Base-by-base conservation (phyloP, 306 rosid species). In the Cicer arietinum region DNA sequence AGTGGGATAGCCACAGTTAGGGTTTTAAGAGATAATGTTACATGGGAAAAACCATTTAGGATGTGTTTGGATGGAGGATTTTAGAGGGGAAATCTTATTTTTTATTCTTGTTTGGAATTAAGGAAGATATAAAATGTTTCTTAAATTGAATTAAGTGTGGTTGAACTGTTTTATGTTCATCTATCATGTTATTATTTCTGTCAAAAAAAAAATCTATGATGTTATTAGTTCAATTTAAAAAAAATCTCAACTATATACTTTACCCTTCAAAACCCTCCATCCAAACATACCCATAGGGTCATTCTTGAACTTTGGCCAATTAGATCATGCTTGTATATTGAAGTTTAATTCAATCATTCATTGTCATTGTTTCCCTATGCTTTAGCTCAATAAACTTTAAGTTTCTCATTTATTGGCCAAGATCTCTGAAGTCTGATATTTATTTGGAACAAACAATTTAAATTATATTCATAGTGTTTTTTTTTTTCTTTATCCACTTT, bases 21-120 rank as follows among this genome's bases (percentile, higher is more conserved):
- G 88, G 88, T 84, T 84, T 77, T 50, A 25, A 4, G 47, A 39
- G 69, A 13, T 44, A 17, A 60, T 54, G 10, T 11, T 48, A 10
- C 77, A 41, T 58, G 43, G 9, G 25, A 16, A 8, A 41, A 20
- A 11, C 8, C 12, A 50, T n/a, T 4, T 54, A 30, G 37, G 37
- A 30, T 30, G 4, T 30, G 37, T 30, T 30, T 30, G 37, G 37
- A 30, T 30, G 37, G 37, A 30, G 37, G 37, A 30, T 30, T 30
- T 30, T 30, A 30, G 37, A 30, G 37, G 6, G 37, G 37, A 30
- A 6, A 30, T 4, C 5, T 30, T 30, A 30, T 30, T 30, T 30
- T 30, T 30, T 30, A 30, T 30, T 30, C 4, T 30, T 30, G 5
- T 30, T 30, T 30, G 37, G 6, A 4, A 30, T 30, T 30, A 30